Evolutionary conservation across 2,329 filamentous ascomycete species (phyloP).

Genomic region (Annulohypoxylon truncatum): DNA sequence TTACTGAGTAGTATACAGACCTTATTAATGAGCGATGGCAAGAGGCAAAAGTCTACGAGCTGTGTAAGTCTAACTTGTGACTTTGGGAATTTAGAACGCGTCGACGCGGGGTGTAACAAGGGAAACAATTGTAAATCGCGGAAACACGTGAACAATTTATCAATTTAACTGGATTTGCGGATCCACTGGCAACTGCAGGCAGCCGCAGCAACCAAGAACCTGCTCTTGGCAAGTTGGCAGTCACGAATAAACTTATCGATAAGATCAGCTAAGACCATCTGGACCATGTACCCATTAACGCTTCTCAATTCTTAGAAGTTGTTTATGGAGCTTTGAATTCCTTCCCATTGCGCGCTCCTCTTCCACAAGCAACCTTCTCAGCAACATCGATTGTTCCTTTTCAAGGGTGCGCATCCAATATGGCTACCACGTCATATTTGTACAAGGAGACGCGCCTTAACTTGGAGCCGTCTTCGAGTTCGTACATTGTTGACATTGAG

Average conservation of each 20-base stretch:
- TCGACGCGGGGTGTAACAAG: conserved; percentile 43
- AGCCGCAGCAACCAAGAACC: background rate
- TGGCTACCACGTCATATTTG: conserved; percentile 74
- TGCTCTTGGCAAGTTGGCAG: no score
- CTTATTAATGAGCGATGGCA: background rate
- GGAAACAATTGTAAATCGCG: conserved; percentile 46
- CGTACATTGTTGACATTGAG: conserved; percentile 76
- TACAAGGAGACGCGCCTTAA: conserved; percentile 91
- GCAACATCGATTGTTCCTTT: conserved; percentile 32
- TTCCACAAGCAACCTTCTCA: conserved; percentile 6
- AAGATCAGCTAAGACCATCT: conserved; percentile 19
- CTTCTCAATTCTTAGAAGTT: conserved; percentile 9
- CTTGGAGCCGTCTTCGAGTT: conserved; percentile 77
- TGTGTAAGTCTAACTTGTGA: background rate
- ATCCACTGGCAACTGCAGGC: background rate
- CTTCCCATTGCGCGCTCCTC: conserved; percentile 22
- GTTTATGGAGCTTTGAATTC: conserved; percentile 28
- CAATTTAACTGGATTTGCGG: conserved; percentile 6
- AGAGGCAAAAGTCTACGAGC: background rate
- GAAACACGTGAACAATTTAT: conserved; percentile 45
- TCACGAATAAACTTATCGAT: conserved; percentile 27
- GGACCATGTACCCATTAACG: background rate
- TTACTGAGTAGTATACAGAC: background rate
- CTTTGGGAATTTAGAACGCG: conserved; percentile 27
- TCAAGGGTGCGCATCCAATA: conserved; percentile 70